A percentile compares a stretch with the other conserved stretches of the same genome.
Evolutionary conservation across 2,329 filamentous ascomycete species (phyloP).

Genomic region (Calonectria pauciramosa): DNA sequence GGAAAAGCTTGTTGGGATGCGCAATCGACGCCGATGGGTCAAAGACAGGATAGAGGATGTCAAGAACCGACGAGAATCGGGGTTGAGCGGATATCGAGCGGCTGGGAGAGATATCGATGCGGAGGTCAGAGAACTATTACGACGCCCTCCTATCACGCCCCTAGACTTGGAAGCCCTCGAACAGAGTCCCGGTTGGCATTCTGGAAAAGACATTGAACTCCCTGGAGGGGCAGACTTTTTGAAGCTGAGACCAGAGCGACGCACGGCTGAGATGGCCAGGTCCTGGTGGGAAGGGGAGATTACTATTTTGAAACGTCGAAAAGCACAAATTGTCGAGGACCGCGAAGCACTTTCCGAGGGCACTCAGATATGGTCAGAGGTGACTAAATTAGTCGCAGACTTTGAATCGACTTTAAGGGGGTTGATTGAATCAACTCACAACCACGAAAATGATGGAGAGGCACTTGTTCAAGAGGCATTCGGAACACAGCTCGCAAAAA

Average conservation of each 20-base stretch:
- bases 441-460: conserved; percentile 47
- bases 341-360: conserved; percentile 77
- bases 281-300: conserved; percentile 79
- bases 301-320: conserved; percentile 66
- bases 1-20: conserved; percentile 72
- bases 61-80: conserved; percentile 76
- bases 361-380: conserved; percentile 74
- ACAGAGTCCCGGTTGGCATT: conserved; percentile 27
- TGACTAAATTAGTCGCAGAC: conserved; percentile 68
- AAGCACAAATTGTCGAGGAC: conserved; percentile 71
- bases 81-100: conserved; percentile 78
- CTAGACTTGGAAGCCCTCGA: conserved; percentile 62
- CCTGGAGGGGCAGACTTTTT: conserved; percentile 68
- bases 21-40: conserved; percentile 71
- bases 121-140: conserved; percentile 72
- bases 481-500: conserved; percentile 64
- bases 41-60: conserved; percentile 72
- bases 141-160: conserved; percentile 67
- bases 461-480: conserved; percentile 55
- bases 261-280: conserved; percentile 78
- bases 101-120: conserved; percentile 76
- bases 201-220: conserved; percentile 41
- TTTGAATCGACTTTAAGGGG: conserved; percentile 76
- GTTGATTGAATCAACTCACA: conserved; percentile 59
- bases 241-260: conserved; percentile 71